These are phyloP conservation scores for Nicotiana rustica DNA, from an alignment of 305 asterid genomes.

Conservation along the genomic window DNA sequence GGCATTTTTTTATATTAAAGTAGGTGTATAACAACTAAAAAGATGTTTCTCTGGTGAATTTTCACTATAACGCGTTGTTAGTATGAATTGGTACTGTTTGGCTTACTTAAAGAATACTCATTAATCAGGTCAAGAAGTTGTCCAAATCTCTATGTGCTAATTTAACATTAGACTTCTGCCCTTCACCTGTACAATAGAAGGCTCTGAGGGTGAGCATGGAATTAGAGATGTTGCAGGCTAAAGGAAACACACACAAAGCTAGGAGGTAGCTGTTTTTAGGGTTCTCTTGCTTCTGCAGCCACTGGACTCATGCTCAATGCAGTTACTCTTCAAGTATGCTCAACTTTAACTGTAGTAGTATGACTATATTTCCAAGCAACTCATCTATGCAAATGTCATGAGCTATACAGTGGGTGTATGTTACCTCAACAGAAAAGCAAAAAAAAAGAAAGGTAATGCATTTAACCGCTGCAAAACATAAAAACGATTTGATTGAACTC, in stretches of 20 bases:
- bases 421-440: constrained; percentile 2
- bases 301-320: background rate
- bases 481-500: background rate
- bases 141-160: background rate
- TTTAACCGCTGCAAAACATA: background rate
- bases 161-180: background rate
- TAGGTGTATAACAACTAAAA: background rate
- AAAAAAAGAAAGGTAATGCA: background rate
- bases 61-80: background rate
- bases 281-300: background rate
- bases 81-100: background rate
- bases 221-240: background rate
- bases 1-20: no score
- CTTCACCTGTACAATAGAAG: background rate
- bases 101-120: background rate
- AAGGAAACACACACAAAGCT: background rate
- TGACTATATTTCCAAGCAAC: background rate
- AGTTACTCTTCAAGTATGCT: background rate
- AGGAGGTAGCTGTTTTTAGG: background rate
- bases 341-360: background rate
- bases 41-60: background rate
- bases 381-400: background rate
- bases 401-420: background rate
- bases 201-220: background rate
- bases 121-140: background rate